Percentiles rank a stretch among this genome's conserved stretches.
These are phyloP conservation scores for Leishmania turanica DNA, from an alignment of 208 protist species.

Conservation along the genomic window DNA sequence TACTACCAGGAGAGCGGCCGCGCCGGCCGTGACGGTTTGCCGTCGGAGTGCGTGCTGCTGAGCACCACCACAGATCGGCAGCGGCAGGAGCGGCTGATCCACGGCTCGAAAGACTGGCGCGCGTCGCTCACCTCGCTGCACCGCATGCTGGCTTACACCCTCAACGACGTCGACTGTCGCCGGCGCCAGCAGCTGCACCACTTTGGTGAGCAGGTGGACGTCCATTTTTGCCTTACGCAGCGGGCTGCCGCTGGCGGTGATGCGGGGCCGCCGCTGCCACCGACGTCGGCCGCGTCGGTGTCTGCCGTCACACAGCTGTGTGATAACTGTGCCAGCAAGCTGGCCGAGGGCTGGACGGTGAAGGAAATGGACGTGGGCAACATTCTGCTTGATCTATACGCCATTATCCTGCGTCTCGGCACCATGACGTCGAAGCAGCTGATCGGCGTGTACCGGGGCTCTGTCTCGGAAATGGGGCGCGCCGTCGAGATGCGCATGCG, in stretches of 20 bases:
- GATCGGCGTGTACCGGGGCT: conserved; percentile 74
- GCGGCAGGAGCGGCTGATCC: conserved; percentile 82
- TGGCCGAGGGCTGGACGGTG: conserved; percentile 54
- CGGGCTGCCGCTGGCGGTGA: neutral
- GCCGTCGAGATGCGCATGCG: conserved; percentile 76
- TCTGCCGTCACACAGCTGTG: conserved; percentile 54
- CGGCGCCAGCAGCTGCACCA: conserved; percentile 83
- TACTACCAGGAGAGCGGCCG: conserved; percentile 98
- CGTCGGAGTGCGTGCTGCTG: conserved; percentile 85
- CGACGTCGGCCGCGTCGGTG: neutral
- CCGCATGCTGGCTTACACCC: conserved; percentile 80
- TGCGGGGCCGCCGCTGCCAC: neutral
- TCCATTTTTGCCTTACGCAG: conserved; percentile 73
- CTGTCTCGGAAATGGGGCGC: conserved; percentile 69
- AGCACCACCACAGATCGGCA: conserved; percentile 62
- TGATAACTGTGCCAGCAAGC: conserved; percentile 86
- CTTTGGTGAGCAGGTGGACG: conserved; percentile 81
- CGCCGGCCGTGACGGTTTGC: conserved; percentile 95
- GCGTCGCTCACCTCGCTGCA: conserved; percentile 70
- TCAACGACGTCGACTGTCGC: conserved; percentile 88
- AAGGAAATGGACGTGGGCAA: conserved; percentile 37
- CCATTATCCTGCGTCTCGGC: conserved; percentile 69
- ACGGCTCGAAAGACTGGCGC: conserved; percentile 79
- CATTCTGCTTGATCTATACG: conserved; percentile 68
- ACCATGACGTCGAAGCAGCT: conserved; percentile 84